phyloP scores from a whole-genome alignment of 2,329 filamentous ascomycete genomes.

The Botrytis byssoidea region DNA sequence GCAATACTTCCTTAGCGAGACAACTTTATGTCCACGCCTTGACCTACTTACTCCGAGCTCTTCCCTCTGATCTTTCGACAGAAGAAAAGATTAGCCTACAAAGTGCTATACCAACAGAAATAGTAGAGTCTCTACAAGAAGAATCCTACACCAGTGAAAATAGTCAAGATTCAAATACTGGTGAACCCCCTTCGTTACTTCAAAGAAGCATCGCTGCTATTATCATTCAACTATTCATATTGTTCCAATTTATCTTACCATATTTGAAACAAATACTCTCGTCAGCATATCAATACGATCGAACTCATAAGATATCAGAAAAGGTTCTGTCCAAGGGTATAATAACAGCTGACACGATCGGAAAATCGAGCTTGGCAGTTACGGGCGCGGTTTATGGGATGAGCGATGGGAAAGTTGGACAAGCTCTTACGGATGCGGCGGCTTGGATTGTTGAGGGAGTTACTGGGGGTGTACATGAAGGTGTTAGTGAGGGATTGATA shows the following conservation, averaged over 20 bases:
- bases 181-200: conserved; percentile 48
- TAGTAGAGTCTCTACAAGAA: conserved; percentile 31
- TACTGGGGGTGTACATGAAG: conserved; percentile 65
- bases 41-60: conserved; percentile 61
- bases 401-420: conserved; percentile 64
- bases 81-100: conserved; percentile 54
- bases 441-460: conserved; percentile 64
- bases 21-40: conserved; percentile 64
- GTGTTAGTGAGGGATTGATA: conserved; percentile 54
- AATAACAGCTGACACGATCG: conserved; percentile 52
- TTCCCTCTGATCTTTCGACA: conserved; percentile 56
- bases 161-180: conserved; percentile 21
- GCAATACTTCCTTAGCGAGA: conserved; percentile 50
- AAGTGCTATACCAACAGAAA: conserved; percentile 47
- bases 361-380: conserved; percentile 51
- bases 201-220: conserved; percentile 56
- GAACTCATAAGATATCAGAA: conserved; percentile 63
- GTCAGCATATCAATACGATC: conserved; percentile 60
- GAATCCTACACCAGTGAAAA: conserved; percentile 3
- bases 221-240: conserved; percentile 58
- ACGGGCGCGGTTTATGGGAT: conserved; percentile 57
- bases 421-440: conserved; percentile 53
- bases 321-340: conserved; percentile 53
- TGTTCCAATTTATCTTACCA: conserved; percentile 60
- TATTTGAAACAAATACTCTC: conserved; percentile 56